Conservation (phyloP, 441 rosid species). For the Hura crepitans region DNA sequence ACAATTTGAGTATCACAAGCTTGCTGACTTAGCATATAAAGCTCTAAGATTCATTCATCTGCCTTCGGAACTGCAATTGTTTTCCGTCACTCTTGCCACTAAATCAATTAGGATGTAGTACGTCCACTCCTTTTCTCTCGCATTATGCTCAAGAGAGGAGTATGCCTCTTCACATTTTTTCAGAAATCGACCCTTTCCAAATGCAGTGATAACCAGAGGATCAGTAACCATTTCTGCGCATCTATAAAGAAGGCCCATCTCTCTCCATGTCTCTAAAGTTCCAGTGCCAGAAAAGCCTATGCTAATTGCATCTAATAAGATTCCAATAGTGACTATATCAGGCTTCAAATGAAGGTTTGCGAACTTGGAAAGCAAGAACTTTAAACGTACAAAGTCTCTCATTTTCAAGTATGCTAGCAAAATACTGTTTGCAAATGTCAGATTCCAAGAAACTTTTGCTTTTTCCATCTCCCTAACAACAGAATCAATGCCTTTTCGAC, state of each 20-base stretch:
- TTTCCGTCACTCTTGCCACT: slow-evolving; percentile 31
- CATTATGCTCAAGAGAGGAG: slow-evolving; percentile 29
- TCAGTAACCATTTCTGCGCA: slow-evolving; percentile 54
- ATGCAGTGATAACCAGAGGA: slow-evolving; percentile 55
- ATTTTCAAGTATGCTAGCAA: slow-evolving; percentile 54
- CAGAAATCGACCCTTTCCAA: slow-evolving; percentile 61
- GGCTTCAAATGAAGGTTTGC: slow-evolving; percentile 37
- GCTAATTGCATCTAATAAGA: slow-evolving; percentile 43
- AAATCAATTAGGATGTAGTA: slow-evolving; percentile 42
- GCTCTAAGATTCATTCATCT: neutral
- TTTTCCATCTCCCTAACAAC: slow-evolving; percentile 49
- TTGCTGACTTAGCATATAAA: slow-evolving; percentile 5
- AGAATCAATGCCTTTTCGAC: slow-evolving; percentile 54
- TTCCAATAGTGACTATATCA: slow-evolving; percentile 63
- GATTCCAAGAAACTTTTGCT: slow-evolving; percentile 45
- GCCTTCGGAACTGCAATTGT: neutral
- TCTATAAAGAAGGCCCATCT: slow-evolving; percentile 46
- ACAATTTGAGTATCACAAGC: slow-evolving; percentile 3
- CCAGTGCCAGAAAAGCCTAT: slow-evolving; percentile 42
- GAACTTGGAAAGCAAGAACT: slow-evolving; percentile 32
- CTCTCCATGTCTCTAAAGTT: slow-evolving; percentile 51
- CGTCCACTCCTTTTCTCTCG: slow-evolving; percentile 41
- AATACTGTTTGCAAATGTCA: slow-evolving; percentile 44
- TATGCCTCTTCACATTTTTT: slow-evolving; percentile 41
- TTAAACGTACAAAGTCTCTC: slow-evolving; percentile 45